Conservation (phyloP, 305 asterid species). For the Lippia alba region DNA sequence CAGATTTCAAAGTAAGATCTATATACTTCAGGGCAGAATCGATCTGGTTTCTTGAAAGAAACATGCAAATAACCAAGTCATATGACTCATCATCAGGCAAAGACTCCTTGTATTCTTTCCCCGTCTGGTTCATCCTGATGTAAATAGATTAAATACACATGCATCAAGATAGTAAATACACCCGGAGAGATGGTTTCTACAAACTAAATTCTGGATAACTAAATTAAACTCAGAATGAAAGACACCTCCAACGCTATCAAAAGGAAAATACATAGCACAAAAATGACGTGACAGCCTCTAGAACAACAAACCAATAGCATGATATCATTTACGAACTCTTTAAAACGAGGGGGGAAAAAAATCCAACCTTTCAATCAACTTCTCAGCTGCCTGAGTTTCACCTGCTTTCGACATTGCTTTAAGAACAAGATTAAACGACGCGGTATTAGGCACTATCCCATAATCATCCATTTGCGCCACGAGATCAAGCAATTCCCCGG, state of each 20-base stretch:
- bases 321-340: background rate
- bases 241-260: conserved; percentile 2
- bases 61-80: conserved; percentile 72
- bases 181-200: conserved; percentile 9
- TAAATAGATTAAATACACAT: conserved; percentile 35
- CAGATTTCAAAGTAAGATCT: conserved; percentile 66
- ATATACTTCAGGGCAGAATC: conserved; percentile 66
- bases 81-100: conserved; percentile 78
- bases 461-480: conserved; percentile 61
- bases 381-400: conserved; percentile 58
- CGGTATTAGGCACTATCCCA: conserved; percentile 61
- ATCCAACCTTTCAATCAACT: conserved; percentile 71
- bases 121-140: conserved; percentile 74
- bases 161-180: conserved; percentile 34
- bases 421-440: conserved; percentile 73
- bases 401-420: conserved; percentile 65
- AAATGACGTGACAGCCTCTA: conserved; percentile 4
- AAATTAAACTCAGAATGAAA: conserved; percentile 7
- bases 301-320: conserved; percentile 9
- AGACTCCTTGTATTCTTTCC: conserved; percentile 65
- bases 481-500: conserved; percentile 59
- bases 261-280: conserved; percentile 8
- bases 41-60: conserved; percentile 49
- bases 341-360: conserved; percentile 3
- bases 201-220: conserved; percentile 17